Conservation (phyloP, 345 rosid genomes). For the Streptanthus diversifolius region DNA sequence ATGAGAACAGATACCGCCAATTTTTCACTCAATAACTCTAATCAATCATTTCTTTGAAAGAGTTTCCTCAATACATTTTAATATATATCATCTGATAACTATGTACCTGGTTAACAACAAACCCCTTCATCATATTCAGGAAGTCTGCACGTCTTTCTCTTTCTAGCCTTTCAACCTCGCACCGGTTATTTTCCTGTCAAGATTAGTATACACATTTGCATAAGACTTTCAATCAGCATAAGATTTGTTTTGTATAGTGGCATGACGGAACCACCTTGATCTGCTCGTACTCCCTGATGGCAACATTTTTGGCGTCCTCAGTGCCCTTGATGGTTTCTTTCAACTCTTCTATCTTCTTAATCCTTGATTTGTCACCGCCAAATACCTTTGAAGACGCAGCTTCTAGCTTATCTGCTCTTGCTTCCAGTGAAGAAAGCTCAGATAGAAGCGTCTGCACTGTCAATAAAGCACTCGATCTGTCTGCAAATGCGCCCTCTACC, state of each 20-base stretch:
- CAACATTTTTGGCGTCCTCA: constrained; percentile 86
- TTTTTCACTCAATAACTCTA: neutral
- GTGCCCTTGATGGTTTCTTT: constrained; percentile 74
- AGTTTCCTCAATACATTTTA: neutral
- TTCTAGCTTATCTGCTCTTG: constrained; percentile 84
- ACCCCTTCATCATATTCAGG: constrained; percentile 86
- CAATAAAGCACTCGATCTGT: constrained; percentile 80
- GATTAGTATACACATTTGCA: neutral
- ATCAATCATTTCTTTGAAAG: neutral
- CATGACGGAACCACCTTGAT: constrained; percentile 54
- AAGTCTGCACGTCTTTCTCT: constrained; percentile 76
- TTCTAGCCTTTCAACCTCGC: constrained; percentile 78
- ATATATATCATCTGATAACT: neutral
- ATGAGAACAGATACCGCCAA: neutral
- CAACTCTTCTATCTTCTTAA: constrained; percentile 78
- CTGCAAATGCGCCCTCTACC: constrained; percentile 84
- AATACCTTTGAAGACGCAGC: constrained; percentile 87
- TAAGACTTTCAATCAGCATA: neutral
- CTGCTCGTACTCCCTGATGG: constrained; percentile 77
- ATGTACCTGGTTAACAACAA: constrained; percentile 83
- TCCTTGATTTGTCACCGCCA: constrained; percentile 96
- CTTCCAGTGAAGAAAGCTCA: constrained; percentile 66
- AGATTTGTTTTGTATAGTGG: neutral
- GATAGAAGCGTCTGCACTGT: constrained; percentile 90
- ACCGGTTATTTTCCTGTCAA: constrained; percentile 77